Percentiles rank a stretch among this genome's conserved stretches.
These are phyloP conservation scores for Hypoxylon rubiginosum DNA, from an alignment of 2,329 filamentous ascomycete genomes.

Conservation along the genomic window DNA sequence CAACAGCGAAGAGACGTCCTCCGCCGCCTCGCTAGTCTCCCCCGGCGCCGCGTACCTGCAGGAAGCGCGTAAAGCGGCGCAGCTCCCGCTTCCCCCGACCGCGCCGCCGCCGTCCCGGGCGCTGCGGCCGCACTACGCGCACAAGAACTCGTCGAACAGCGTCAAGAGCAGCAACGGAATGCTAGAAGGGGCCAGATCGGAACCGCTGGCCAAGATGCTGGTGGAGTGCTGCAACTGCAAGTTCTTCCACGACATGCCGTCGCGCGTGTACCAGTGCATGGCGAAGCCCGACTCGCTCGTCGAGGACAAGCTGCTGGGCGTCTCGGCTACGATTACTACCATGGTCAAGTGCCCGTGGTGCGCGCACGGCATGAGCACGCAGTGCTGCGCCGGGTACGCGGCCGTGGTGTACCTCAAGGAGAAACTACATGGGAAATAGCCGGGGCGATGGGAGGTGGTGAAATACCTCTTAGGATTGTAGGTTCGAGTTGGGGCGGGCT, in stretches of 20 bases:
- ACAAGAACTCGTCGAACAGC: slow-evolving; percentile 45
- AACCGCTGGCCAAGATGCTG: slow-evolving; percentile 72
- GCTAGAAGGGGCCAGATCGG: slow-evolving; percentile 42
- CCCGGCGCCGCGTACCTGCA: slow-evolving; percentile 54
- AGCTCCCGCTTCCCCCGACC: slow-evolving; percentile 37
- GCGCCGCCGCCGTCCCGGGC: slow-evolving; percentile 37
- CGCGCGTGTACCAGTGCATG: slow-evolving; percentile 74
- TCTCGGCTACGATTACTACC: slow-evolving; percentile 70
- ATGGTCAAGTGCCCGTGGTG: slow-evolving; percentile 80
- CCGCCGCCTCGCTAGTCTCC: slow-evolving; percentile 41
- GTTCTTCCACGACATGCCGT: slow-evolving; percentile 76
- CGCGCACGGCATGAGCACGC: slow-evolving; percentile 75
- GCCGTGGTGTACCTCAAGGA: slow-evolving; percentile 76
- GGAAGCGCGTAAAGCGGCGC: slow-evolving; percentile 53
- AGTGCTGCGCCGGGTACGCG: slow-evolving; percentile 77
- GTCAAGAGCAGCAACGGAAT: slow-evolving; percentile 45
- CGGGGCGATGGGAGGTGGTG: background rate
- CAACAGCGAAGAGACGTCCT: slow-evolving; percentile 39
- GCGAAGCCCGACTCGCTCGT: slow-evolving; percentile 69
- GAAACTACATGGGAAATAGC: slow-evolving; percentile 63
- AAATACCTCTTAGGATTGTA: background rate
- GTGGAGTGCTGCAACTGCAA: slow-evolving; percentile 75
- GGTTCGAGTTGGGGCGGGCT: background rate
- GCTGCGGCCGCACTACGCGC: slow-evolving; percentile 47
- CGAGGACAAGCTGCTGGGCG: slow-evolving; percentile 64